Evolutionary conservation across 768 basidiomycete genomes (phyloP).

Genomic region (Phylloporus arenicola): DNA sequence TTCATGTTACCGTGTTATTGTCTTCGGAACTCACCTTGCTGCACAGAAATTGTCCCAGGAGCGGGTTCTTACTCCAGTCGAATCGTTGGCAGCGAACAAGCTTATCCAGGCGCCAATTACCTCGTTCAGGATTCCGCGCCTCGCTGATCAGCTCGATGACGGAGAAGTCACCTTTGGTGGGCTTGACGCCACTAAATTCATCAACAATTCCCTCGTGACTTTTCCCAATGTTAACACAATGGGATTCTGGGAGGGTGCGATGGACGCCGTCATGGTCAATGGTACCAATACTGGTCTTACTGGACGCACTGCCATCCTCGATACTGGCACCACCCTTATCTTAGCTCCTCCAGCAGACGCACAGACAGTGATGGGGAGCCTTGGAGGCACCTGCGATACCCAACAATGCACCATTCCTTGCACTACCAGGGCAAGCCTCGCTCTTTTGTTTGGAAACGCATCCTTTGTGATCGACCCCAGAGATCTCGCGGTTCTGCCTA

Average conservation of each 20-base stretch:
- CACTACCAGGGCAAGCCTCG: slow-evolving; percentile 45
- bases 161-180: slow-evolving; percentile 82
- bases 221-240: slow-evolving; percentile 55
- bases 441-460: slow-evolving; percentile 54
- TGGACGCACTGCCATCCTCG: slow-evolving; percentile 66
- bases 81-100: slow-evolving; percentile 55
- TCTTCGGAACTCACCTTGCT: neutral
- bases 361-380: slow-evolving; percentile 50
- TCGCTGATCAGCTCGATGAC: slow-evolving; percentile 57
- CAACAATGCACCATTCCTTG: slow-evolving; percentile 63
- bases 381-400: slow-evolving; percentile 47
- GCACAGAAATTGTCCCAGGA: slow-evolving; percentile 59
- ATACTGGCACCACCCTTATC: slow-evolving; percentile 46
- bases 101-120: slow-evolving; percentile 60
- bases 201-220: slow-evolving; percentile 49
- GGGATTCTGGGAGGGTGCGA: slow-evolving; percentile 78
- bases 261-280: slow-evolving; percentile 57
- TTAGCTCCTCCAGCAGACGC: slow-evolving; percentile 45
- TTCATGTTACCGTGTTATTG: slow-evolving; percentile 13
- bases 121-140: slow-evolving; percentile 76
- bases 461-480: slow-evolving; percentile 59
- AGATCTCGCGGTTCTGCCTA: slow-evolving; percentile 57
- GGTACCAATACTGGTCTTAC: slow-evolving; percentile 46
- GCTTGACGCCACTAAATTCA: slow-evolving; percentile 66
- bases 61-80: slow-evolving; percentile 59